Base-by-base conservation (phyloP, 768 basidiomycete species). In the Lactarius hengduanensis region DNA sequence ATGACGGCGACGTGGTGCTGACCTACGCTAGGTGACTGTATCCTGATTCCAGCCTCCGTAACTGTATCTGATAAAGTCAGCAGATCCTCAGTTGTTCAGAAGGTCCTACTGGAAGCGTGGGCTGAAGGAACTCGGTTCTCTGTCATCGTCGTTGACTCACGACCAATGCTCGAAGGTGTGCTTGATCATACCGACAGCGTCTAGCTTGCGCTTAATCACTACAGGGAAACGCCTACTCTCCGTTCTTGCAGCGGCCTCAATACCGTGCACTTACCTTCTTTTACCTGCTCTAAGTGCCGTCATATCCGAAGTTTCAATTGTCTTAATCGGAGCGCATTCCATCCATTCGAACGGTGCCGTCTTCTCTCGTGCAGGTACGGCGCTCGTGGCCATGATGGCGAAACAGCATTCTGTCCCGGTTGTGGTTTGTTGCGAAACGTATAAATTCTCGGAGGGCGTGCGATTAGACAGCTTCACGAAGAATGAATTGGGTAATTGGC, bases 371-470 rank as follows among this genome's bases (percentile, higher is more conserved):
- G 94, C 95, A 0, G 97, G 97, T 32, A 98, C 96, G 4, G 96
- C 96, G 0, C 83, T 95, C 71, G 94, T 98, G 7, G 93, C 96
- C 1, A 96, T 98, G 96, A 88, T 98, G 83, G 92, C 94, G 1
- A 93, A 92, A 76, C 86, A 86, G 57, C 85, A 90, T 72, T 88
- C 87, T 28, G 90, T 98, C 0, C 96, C 97, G 5, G 95, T 98
- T 8, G 86, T 99, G 41, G 94, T 97, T 30, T 98, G 95, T 70
- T 97, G 96, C 72, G 97, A 98, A 78, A 99, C 97, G 4, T 98
- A 98, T 80, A 99, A 99, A 76, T 98, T 96, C 73, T 91, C 92
- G 20, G 96, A 98, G 71, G 86, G 87, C 40, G 89, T 98, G 34
- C 89, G 92, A 76, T 80, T 98, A 62, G 97, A 99, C 76, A 91